These are phyloP conservation scores for Lignosus rhinocerotis DNA, from an alignment of 1,284 basidiomycete species.

Conservation along the genomic window DNA sequence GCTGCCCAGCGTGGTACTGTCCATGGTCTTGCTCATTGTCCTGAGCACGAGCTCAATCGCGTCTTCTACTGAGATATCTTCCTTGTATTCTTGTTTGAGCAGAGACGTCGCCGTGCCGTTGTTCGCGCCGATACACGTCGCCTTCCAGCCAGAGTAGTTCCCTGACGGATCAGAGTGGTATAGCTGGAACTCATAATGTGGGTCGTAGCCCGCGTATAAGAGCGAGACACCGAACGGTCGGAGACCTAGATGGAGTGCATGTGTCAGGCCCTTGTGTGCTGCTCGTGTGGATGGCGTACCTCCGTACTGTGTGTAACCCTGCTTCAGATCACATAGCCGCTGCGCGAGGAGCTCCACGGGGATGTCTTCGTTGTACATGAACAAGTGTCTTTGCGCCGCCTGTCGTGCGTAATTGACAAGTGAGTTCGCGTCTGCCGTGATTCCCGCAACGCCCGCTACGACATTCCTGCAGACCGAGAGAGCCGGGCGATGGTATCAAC, in stretches of 20 bases:
- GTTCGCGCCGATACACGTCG: constrained; percentile 96
- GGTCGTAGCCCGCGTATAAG: constrained; percentile 95
- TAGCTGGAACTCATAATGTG: constrained; percentile 95
- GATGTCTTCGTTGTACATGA: constrained; percentile 95
- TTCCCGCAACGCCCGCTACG: constrained; percentile 91
- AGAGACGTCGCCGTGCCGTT: constrained; percentile 93
- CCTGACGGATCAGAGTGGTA: constrained; percentile 99
- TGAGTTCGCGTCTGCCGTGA: constrained; percentile 97
- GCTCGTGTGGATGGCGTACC: constrained; percentile 48
- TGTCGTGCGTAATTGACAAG: constrained; percentile 94
- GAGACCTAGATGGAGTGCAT: constrained; percentile 58
- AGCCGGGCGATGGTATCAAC: neutral
- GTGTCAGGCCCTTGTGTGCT: neutral
- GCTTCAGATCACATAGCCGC: constrained; percentile 94
- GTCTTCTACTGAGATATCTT: constrained; percentile 87
- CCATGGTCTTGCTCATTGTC: constrained; percentile 99
- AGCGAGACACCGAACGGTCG: constrained; percentile 98
- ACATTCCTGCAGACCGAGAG: constrained; percentile 70
- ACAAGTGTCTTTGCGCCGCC: constrained; percentile 87
- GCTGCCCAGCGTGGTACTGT: constrained; percentile 93
- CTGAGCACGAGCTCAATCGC: constrained; percentile 91
- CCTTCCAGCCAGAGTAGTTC: constrained; percentile 99
- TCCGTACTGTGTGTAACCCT: constrained; percentile 98
- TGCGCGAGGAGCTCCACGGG: constrained; percentile 96
- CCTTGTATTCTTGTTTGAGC: constrained; percentile 98